Evolutionary conservation across 139 green algal genomes (phyloP).

Genomic region (Yamagishiella unicocca): DNA sequence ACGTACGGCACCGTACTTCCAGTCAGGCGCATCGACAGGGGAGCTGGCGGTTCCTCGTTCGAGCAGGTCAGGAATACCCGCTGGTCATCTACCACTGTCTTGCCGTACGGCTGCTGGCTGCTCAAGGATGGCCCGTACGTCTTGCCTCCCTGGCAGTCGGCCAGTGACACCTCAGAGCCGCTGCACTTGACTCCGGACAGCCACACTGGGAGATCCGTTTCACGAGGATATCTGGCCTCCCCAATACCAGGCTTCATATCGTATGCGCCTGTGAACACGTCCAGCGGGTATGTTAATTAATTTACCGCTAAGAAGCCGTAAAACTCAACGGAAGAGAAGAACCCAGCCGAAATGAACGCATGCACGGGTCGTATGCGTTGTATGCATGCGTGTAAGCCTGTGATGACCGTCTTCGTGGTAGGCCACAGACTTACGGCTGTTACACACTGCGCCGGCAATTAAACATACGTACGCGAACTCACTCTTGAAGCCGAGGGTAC

Average conservation of each 20-base stretch:
- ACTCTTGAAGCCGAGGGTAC: constrained; percentile 29
- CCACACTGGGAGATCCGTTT: neutral
- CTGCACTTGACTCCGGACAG: neutral
- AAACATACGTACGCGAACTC: too few relatives aligned
- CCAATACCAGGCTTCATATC: neutral
- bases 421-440: too few relatives aligned
- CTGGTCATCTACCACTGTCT: neutral
- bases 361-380: too few relatives aligned
- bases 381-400: too few relatives aligned
- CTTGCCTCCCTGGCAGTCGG: neutral
- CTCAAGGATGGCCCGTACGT: too few relatives aligned
- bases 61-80: neutral
- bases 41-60: neutral
- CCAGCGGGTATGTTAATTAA: too few relatives aligned
- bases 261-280: neutral
- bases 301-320: too few relatives aligned
- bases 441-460: too few relatives aligned
- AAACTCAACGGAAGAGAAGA: too few relatives aligned
- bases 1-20: neutral
- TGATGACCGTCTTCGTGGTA: too few relatives aligned
- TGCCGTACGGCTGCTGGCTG: too few relatives aligned
- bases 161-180: neutral
- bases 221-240: neutral
- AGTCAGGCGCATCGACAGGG: neutral
- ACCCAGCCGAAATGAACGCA: too few relatives aligned